A percentile compares a stretch with the other conserved stretches of the same genome.
Conservation (phyloP, 2,329 filamentous ascomycete species). For the Talaromyces sp. region DNA sequence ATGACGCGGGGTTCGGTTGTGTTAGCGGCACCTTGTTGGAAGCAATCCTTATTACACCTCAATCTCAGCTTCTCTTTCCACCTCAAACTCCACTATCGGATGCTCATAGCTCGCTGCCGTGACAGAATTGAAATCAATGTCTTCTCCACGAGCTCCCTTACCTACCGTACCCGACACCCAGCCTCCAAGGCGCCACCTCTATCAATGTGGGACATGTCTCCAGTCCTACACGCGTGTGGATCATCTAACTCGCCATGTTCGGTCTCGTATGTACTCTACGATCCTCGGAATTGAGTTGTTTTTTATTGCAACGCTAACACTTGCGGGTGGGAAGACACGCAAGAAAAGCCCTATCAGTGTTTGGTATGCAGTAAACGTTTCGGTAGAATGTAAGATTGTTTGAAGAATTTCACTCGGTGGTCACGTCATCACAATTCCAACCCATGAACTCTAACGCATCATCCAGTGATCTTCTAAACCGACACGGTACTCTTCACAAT, state of each 20-base stretch:
- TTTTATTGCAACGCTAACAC: not conserved
- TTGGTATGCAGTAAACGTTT: constrained; percentile 26
- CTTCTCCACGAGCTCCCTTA: not conserved
- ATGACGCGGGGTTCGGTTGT: not conserved
- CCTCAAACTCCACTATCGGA: not conserved
- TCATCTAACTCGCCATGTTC: constrained; percentile 30
- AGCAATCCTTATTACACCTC: not conserved
- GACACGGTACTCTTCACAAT: constrained; percentile 10
- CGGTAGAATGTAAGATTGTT: constrained; percentile 21
- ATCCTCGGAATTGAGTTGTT: not conserved
- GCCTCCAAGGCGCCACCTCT: constrained; percentile 11
- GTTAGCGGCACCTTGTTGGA: not conserved
- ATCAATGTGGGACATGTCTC: constrained; percentile 12
- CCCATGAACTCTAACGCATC: not conserved
- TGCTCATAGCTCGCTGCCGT: not conserved
- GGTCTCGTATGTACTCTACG: constrained; percentile 24
- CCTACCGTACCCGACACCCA: not conserved
- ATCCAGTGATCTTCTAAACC: constrained; percentile 19
- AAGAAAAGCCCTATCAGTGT: constrained; percentile 27
- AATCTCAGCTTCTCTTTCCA: not conserved
- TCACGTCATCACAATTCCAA: too few relatives aligned
- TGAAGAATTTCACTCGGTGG: not conserved
- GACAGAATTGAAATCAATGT: not conserved
- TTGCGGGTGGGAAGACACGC: constrained; percentile 21
- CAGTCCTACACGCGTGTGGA: constrained; percentile 25